Base-by-base conservation (phyloP, 208 protist genomes). In the Wallacemonas sp. region DNA sequence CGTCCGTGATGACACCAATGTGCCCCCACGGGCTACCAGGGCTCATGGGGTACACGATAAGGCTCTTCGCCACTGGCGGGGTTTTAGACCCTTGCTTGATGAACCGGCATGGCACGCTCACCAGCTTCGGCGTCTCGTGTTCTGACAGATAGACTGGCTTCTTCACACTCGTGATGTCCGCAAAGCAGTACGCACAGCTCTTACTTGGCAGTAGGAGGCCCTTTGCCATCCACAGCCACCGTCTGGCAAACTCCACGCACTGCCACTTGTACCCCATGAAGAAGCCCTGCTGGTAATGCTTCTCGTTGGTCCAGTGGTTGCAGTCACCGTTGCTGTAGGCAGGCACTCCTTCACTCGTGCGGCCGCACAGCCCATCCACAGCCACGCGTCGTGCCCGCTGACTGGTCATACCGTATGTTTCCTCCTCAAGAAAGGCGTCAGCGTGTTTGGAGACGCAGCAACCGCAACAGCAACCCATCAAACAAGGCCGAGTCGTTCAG, bases 191-290 rank as follows among this genome's bases (percentile, higher is more conserved):
- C 28, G 82, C 82, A 36, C 72, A 85, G 62, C 56, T 68, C 24
- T 74, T 75, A 49, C 72, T 49, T 17, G 80, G 88, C 17, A 95
- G 79, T 31, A 79, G 54, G 19, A 95, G 77, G 12, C 84, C 69
- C 51, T 88, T 86, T 21, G 72, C 66, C 36, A 69, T 41, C 72
- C 80, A 84, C 22, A 95, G 73, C 82, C 83, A 92, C 12, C 88
- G 88, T 19, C 88, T 78, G 27, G 85, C 85, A 61, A 90, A 95
- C 72, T 95, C 85, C 2, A 95, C 88, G 64, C 88, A 95, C 79
- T 95, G 88, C 86, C 88, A 95, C 63, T 86, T 79, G 60, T 90
- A 91, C 15, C 88, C 88, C 77, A 86, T 90, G 66, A 90, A 95
- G 41, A 83, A 59, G 38, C 75, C 65, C 28, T 83, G 70, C 19